These are phyloP conservation scores for Ricinus communis DNA, from an alignment of 345 rosid genomes.

Conservation along the genomic window DNA sequence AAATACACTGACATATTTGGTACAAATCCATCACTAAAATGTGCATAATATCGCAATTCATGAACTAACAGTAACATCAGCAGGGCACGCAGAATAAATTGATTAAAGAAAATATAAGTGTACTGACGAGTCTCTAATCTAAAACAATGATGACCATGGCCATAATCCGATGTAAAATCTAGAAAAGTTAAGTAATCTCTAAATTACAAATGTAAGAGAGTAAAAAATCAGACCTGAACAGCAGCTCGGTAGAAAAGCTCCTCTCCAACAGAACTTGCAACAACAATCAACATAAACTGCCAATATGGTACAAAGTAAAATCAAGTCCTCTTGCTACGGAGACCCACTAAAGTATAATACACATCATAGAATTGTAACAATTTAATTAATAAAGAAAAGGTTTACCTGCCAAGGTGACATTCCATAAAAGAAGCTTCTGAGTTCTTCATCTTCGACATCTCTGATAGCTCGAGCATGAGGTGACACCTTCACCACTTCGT, in stretches of 20 bases:
- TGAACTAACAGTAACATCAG: background rate
- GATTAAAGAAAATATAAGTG: background rate
- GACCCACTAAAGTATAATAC: background rate
- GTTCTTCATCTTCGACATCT: conserved; percentile 98
- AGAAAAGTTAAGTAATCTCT: background rate
- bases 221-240: conserved; percentile 61
- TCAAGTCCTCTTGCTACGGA: background rate
- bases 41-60: background rate
- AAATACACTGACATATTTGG: background rate
- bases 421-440: conserved; percentile 92
- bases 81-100: background rate
- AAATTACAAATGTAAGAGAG: background rate
- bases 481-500: conserved; percentile 91
- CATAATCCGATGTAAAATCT: too few species aligned
- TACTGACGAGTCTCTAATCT: background rate
- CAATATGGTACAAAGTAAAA: conserved; percentile 12
- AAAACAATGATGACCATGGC: background rate
- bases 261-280: conserved; percentile 96
- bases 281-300: conserved; percentile 79
- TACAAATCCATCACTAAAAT: background rate
- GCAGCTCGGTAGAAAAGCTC: conserved; percentile 99
- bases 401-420: conserved; percentile 97
- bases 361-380: background rate
- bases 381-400: background rate
- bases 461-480: conserved; percentile 97